phyloP scores from a whole-genome alignment of 2,329 filamentous ascomycete genomes.

The Corynespora cassiicola region DNA sequence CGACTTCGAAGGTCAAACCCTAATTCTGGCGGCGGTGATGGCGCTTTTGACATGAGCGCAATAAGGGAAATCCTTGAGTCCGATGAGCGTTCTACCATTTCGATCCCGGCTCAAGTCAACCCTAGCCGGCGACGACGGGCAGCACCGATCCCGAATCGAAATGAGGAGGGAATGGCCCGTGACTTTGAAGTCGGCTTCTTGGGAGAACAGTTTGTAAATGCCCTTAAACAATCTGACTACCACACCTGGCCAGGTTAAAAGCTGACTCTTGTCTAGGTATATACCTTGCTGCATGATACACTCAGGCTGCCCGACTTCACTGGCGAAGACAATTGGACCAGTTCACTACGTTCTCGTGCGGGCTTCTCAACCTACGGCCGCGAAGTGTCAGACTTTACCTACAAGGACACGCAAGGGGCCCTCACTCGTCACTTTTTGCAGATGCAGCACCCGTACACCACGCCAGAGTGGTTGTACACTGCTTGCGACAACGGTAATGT shows the following conservation, averaged over 20 bases:
- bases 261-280: constrained; percentile 9
- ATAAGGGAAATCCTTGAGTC: constrained; percentile 3
- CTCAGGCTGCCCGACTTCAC: constrained; percentile 10
- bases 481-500: constrained; percentile 6
- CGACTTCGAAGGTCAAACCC: neutral
- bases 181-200: constrained; percentile 16
- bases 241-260: constrained; percentile 4
- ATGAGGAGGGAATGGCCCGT: constrained; percentile 8
- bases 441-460: constrained; percentile 12
- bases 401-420: constrained; percentile 10
- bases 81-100: constrained; percentile 4
- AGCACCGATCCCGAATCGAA: constrained; percentile 8
- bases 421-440: constrained; percentile 11
- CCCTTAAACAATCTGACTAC: neutral
- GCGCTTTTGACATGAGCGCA: constrained; percentile 7
- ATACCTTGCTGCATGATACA: constrained; percentile 8
- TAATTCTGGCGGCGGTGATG: neutral
- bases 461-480: constrained; percentile 8
- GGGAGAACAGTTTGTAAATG: constrained; percentile 15
- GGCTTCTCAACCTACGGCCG: constrained; percentile 8
- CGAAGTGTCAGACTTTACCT: constrained; percentile 14
- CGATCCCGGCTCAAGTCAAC: neutral
- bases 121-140: constrained; percentile 1
- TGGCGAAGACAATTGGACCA: constrained; percentile 12
- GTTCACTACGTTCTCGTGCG: constrained; percentile 11